Evolutionary conservation across 1,284 basidiomycete genomes (phyloP).

Genomic region (Butyriboletus appendiculatus): DNA sequence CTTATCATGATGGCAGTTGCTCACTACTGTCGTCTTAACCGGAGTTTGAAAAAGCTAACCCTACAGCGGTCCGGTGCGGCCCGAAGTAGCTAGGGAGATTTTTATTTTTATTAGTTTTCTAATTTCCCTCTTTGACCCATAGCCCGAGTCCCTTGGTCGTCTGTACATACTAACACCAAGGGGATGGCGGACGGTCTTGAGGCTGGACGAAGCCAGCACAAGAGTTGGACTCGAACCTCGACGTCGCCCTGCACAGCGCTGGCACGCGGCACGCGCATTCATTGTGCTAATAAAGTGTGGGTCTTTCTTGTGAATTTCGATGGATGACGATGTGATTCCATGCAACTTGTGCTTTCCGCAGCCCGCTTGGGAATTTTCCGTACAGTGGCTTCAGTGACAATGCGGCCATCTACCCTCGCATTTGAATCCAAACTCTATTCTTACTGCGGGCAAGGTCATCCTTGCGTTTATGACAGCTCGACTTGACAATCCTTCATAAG

Average conservation of each 20-base stretch:
- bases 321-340: background rate
- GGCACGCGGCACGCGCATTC: background rate
- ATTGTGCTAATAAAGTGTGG: background rate
- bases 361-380: background rate
- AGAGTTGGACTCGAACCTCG: background rate
- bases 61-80: too few relatives aligned
- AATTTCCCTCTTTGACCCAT: too few relatives aligned
- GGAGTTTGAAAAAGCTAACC: too few relatives aligned
- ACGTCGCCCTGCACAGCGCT: background rate
- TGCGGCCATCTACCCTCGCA: background rate
- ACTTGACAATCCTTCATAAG: background rate
- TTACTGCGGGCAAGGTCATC: background rate
- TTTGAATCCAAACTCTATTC: slow-evolving; percentile 6
- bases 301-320: background rate
- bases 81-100: too few relatives aligned
- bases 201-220: background rate
- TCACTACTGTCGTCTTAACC: too few relatives aligned
- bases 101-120: too few relatives aligned
- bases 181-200: too few relatives aligned
- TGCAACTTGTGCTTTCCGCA: background rate
- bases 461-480: background rate
- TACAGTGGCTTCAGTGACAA: background rate
- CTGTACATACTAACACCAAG: background rate
- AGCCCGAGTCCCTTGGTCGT: background rate
- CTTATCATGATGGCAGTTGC: background rate